Evolutionary conservation across 2,329 filamentous ascomycete species (phyloP), one percentile per base, ranked within the genome.

Genomic region (Rutstroemia sp.): DNA sequence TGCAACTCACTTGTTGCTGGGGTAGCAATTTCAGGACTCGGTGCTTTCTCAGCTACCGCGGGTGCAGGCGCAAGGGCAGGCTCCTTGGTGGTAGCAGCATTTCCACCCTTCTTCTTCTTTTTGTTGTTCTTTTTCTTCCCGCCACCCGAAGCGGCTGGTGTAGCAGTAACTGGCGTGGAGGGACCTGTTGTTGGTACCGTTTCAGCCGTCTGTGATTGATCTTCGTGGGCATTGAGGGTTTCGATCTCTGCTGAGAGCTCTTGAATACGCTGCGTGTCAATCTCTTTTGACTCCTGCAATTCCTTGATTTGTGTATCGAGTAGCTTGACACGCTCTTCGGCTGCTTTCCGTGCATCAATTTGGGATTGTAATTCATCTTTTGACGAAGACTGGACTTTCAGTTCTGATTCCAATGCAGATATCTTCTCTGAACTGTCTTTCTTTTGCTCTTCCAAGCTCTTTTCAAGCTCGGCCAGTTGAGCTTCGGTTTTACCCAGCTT

Each of bases 51-150:
- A 7, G 56, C 19, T n/a, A 47, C 16, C 2, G 25, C 58, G n/a
- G 58, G 34, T 2, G 25, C 57, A 19, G 58, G 27, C n/a, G 56
- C 48, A 7, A 68, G 62, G 10, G 71, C 65, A 18, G 66, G 65
- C 12, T 67, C 64, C 25, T 65, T 57, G 23, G 64, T 59, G 4
- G 67, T 61, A 2, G 66, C 63, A 7, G 67, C 61, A 46, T 58
- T 63, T 16, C 60, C 64, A 18, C 81, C 83, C 75, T 92, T 92
- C 72, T 86, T 88, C 76, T 92, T 95, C 70, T 89, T 89, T 19
- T 55, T 55, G 9, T 25, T 47, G 62, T 91, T 95, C 71, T 89
- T 92, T 72, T 90, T 95, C 73, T 91, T 92, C 58, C 74, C 74
- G 14, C 67, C 71, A 14, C 72, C 68, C 3, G 69, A 67, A 39